Evolutionary conservation across 2,329 filamentous ascomycete genomes (phyloP).

Genomic region (Elsinoe ampelina): DNA sequence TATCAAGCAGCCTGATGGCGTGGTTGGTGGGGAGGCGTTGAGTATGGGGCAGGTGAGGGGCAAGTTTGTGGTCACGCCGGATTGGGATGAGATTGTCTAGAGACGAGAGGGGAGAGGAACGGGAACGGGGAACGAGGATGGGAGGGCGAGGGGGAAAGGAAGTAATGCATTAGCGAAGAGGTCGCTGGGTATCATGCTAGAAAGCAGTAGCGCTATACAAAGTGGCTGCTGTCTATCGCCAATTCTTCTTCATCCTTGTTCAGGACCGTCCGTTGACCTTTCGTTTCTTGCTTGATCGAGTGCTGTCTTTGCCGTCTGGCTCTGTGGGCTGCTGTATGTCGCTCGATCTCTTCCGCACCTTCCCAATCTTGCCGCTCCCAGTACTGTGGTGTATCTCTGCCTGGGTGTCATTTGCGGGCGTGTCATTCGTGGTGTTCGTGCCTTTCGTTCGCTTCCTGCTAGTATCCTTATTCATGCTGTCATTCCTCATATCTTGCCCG

Average conservation of each 20-base stretch:
- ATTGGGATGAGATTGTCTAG: slow-evolving; percentile 46
- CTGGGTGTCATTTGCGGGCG: neutral
- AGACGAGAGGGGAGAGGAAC: neutral
- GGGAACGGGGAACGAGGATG: no score
- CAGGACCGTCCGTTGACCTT: neutral
- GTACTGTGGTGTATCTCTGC: neutral
- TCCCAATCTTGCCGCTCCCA: neutral
- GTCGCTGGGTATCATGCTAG: slow-evolving; percentile 3
- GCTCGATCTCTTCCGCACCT: neutral
- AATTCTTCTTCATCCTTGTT: neutral
- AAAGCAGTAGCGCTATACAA: neutral
- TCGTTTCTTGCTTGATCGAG: neutral
- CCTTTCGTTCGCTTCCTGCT: neutral
- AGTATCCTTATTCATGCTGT: neutral
- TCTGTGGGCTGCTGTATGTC: neutral
- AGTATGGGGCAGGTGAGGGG: slow-evolving; percentile 54
- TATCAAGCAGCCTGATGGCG: slow-evolving; percentile 21
- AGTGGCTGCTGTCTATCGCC: neutral
- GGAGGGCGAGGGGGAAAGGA: neutral
- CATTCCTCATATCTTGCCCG: neutral
- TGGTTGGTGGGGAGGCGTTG: slow-evolving; percentile 36
- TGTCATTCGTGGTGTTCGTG: neutral
- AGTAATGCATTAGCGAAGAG: neutral
- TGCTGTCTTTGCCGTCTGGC: neutral
- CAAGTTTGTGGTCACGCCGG: slow-evolving; percentile 54